These are phyloP conservation scores for Haplosporangium sp. DNA, from an alignment of 371 early-diverging fungal species.

Conservation along the genomic window DNA sequence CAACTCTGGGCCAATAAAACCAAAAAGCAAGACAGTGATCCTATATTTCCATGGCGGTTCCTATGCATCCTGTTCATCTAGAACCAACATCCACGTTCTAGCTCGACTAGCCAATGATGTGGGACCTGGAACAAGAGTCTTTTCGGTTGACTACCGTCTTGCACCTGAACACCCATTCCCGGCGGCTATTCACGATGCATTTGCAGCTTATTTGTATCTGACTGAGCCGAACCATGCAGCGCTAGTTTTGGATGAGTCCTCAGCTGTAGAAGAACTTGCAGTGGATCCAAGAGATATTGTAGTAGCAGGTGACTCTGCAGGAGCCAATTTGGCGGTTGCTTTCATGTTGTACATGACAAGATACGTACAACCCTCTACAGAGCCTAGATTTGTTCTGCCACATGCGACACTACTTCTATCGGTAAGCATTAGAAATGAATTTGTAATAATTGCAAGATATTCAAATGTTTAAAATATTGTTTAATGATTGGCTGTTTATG, in stretches of 20 bases:
- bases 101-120: conserved; percentile 16
- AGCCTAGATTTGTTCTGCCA: conserved; percentile 22
- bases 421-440: conserved; percentile 14
- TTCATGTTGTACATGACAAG: conserved; percentile 48
- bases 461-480: background rate
- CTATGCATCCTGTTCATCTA: conserved; percentile 18
- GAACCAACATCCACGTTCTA: conserved; percentile 19
- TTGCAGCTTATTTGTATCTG: conserved; percentile 76
- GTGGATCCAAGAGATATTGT: conserved; percentile 58
- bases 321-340: conserved; percentile 67
- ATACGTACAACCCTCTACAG: conserved; percentile 44
- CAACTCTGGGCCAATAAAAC: conserved; percentile 4
- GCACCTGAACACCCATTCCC: conserved; percentile 90
- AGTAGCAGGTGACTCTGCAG: conserved; percentile 75
- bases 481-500: background rate
- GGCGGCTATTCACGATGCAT: conserved; percentile 80
- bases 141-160: conserved; percentile 79
- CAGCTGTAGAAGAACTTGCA: conserved; percentile 12
- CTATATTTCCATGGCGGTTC: conserved; percentile 39
- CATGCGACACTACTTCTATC: conserved; percentile 37
- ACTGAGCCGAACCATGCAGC: conserved; percentile 65
- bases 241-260: conserved; percentile 27
- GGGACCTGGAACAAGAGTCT: conserved; percentile 55
- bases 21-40: conserved; percentile 26
- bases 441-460: too few relatives aligned